phyloP scores from a whole-genome alignment of 208 protist species.

The Pavlovales sp. region DNA sequence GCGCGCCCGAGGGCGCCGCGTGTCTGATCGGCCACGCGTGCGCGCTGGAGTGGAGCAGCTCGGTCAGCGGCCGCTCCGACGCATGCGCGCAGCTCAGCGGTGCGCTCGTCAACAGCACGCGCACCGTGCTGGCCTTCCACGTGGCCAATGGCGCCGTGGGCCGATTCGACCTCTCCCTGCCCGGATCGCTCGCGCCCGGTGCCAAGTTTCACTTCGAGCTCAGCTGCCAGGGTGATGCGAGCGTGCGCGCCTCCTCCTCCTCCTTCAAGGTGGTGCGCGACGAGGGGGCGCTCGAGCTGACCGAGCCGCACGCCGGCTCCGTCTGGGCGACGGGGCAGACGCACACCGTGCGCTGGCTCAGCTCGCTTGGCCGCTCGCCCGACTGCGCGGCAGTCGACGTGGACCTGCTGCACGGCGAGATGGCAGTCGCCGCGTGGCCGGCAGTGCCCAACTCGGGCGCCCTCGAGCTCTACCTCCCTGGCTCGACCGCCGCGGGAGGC shows the following conservation, averaged over 20 bases:
- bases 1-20: no score
- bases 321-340: not conserved
- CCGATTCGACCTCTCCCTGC: not conserved
- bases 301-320: not conserved
- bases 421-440: not conserved
- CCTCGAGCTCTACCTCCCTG: not conserved
- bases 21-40: not conserved
- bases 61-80: not conserved
- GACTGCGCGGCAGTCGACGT: not conserved
- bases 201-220: not conserved
- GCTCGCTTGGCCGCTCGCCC: not conserved
- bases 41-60: not conserved
- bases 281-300: not conserved
- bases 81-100: not conserved
- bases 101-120: not conserved
- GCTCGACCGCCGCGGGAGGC: not conserved
- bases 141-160: not conserved
- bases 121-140: not conserved
- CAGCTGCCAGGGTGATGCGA: not conserved
- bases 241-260: not conserved
- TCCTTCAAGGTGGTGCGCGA: not conserved
- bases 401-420: not conserved
- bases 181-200: not conserved
- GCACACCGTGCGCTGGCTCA: not conserved
- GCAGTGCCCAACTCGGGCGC: not conserved